These are phyloP conservation scores for Cladosporium sp. DNA, from an alignment of 2,329 filamentous ascomycete species.

Conservation along the genomic window DNA sequence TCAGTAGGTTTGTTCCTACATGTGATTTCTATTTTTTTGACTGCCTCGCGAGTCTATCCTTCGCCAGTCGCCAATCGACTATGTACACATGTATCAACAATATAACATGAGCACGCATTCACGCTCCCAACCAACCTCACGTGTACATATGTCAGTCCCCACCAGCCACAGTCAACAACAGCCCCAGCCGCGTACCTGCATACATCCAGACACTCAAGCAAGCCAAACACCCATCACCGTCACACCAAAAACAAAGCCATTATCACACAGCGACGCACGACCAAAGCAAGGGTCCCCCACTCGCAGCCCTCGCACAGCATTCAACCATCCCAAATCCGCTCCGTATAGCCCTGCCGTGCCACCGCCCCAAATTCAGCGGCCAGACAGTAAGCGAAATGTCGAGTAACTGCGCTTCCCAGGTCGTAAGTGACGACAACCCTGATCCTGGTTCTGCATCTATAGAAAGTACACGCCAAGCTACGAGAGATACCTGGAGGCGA, in stretches of 20 bases:
- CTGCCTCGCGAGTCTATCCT: background rate
- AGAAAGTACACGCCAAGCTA: background rate
- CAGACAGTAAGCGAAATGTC: background rate
- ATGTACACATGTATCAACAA: background rate
- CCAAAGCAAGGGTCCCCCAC: conserved; percentile 11
- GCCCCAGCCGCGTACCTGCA: background rate
- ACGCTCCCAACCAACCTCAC: background rate
- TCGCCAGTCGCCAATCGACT: background rate
- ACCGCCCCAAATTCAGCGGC: background rate
- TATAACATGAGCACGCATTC: background rate
- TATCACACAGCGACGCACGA: conserved; percentile 2
- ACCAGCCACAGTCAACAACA: background rate
- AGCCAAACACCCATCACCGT: background rate
- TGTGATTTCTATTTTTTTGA: background rate
- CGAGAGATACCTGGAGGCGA: background rate
- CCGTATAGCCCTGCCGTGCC: conserved; percentile 11
- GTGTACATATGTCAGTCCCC: background rate
- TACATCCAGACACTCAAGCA: background rate
- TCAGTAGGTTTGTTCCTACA: background rate
- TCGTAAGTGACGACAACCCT: background rate
- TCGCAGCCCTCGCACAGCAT: background rate
- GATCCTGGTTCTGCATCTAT: background rate
- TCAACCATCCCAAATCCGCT: background rate
- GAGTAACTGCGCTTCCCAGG: background rate
- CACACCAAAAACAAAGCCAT: background rate